phyloP scores from a whole-genome alignment of 108 stramenopile genomes.

The Stephanodiscus triporus region DNA sequence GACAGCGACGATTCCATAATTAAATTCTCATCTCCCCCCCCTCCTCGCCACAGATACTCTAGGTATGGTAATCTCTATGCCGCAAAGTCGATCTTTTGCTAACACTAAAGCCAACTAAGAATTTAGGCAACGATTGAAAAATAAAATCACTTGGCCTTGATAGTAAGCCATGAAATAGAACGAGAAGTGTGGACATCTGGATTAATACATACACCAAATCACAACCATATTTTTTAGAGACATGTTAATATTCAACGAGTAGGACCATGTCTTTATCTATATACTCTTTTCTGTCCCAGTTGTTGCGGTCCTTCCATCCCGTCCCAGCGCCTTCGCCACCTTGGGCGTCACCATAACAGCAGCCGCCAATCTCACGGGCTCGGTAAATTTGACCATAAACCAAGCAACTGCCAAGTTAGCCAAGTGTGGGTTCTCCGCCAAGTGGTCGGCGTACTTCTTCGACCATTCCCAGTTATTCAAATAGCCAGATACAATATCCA shows the following conservation, averaged over 20 bases:
- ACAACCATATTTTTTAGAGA: no score
- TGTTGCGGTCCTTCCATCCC: slow-evolving; percentile 40
- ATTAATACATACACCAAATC: neutral
- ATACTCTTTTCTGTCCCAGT: neutral
- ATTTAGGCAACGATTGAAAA: no score
- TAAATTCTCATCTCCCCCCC: no score
- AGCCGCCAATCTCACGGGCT: slow-evolving; percentile 83
- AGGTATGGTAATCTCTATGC: no score
- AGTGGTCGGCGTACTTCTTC: slow-evolving; percentile 53
- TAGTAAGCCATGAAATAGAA: no score
- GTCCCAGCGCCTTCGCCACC: slow-evolving; percentile 56
- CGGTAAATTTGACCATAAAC: slow-evolving; percentile 92
- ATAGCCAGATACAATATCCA: slow-evolving; percentile 62
- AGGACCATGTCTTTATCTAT: slow-evolving; percentile 1
- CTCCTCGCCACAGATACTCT: neutral
- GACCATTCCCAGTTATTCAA: slow-evolving; percentile 73
- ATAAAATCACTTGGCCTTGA: no score
- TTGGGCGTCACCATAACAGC: slow-evolving; percentile 80
- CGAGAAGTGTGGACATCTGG: no score
- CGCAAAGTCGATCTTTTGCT: no score
- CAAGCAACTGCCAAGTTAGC: slow-evolving; percentile 94
- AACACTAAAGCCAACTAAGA: no score
- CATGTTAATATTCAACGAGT: neutral
- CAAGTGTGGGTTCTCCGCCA: slow-evolving; percentile 75
- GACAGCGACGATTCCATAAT: no score